Evolutionary conservation across 2,329 filamentous ascomycete genomes (phyloP), one percentile per base, ranked within the genome.

Genomic region (Pseudogymnoascus sp.): DNA sequence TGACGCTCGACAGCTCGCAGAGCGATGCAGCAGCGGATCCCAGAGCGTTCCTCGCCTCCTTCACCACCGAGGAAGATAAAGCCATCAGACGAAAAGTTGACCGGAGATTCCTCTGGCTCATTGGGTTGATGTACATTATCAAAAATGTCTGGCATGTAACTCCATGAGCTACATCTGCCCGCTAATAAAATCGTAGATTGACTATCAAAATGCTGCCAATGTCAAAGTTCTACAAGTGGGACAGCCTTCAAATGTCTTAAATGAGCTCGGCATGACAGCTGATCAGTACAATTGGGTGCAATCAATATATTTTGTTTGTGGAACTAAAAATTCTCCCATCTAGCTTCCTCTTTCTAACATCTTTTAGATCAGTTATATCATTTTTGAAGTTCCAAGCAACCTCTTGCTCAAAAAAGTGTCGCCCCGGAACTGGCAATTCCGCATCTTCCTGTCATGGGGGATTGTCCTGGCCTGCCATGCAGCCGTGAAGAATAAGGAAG

Each of bases 171-270:
- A 40, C 6, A 8, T 11, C 11, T 54, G 16, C 16, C 18, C 26
- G n/a, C 37, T 21, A 34, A 62, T 54, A 12, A 12, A 36, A n/a
- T 57, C 36, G 47, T 26, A 67, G 70, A 74, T 78, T 63, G 77
- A 78, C 62, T 74, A 74, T 63, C 73, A 68, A 26, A 79, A 78
- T 68, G 75, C 75, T 1, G 73, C 76, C 0, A 74, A 70, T 14
- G 75, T 78, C 63, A 77, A 77, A 64, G 76, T 79, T 11, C 68
- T 79, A 2, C 77, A 79, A 66, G 74, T 77, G 16, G 77, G 75
- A 3, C 54, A 75, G 62, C 68, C 71, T 0, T 66, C 73, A 7
- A 76, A 78, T 61, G 73, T 77, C 39, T 62, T 78, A 12, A 73
- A 63, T 0, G 72, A 78, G 45, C 68, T 78, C 7, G 62, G 72